phyloP scores from a whole-genome alignment of 345 rosid genomes.

The Acer negundo region DNA sequence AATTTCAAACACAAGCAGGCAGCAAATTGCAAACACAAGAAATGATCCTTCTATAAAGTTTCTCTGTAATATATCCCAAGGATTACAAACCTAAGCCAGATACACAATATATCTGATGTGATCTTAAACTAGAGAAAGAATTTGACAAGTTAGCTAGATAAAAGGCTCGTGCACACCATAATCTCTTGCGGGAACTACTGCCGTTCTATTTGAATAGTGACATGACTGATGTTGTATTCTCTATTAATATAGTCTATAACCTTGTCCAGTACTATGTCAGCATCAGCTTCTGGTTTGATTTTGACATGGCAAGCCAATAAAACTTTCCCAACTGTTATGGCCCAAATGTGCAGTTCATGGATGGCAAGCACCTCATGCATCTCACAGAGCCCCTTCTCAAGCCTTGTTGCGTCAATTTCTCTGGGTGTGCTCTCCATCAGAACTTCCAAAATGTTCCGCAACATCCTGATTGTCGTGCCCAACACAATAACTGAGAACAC shows the following conservation, averaged over 20 bases:
- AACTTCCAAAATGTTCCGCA: slow-evolving; percentile 65
- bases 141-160: background rate
- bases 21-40: background rate
- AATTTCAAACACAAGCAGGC: background rate
- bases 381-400: slow-evolving; percentile 67
- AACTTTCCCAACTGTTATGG: slow-evolving; percentile 72
- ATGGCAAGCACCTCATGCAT: slow-evolving; percentile 71
- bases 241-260: slow-evolving; percentile 57
- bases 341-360: slow-evolving; percentile 80
- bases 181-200: slow-evolving; percentile 24
- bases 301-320: slow-evolving; percentile 66
- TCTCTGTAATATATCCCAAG: background rate
- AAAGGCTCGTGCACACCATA: background rate
- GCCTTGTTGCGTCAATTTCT: slow-evolving; percentile 65
- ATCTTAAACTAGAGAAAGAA: slow-evolving; percentile 8
- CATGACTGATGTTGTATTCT: slow-evolving; percentile 62
- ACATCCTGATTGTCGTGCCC: slow-evolving; percentile 61
- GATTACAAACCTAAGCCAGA: background rate
- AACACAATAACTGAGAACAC: slow-evolving; percentile 53
- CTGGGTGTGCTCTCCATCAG: slow-evolving; percentile 81
- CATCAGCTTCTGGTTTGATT: slow-evolving; percentile 58
- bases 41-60: background rate
- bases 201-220: slow-evolving; percentile 73
- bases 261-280: slow-evolving; percentile 56
- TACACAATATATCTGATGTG: background rate